Evolutionary conservation across 1,284 basidiomycete species (phyloP), one percentile per base, ranked within the genome.

Genomic region (Cryptococcus sp.): DNA sequence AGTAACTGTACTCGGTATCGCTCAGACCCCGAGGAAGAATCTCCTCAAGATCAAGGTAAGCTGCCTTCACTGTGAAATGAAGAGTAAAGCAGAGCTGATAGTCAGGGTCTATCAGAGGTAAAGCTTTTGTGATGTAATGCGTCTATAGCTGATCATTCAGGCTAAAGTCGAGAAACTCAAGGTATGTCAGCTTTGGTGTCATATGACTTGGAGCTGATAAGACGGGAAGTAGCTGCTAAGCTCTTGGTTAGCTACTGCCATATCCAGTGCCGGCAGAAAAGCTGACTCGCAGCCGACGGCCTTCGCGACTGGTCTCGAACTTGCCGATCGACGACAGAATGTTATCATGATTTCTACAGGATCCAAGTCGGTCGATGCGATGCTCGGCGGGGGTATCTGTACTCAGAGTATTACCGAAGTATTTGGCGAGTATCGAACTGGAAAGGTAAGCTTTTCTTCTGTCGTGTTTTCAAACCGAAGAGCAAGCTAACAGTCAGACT

Each of bases 131-230:
- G 22, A 5, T n/a, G n/a, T 10, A 2, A n/a, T 18, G 19, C 41
- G 11, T 22, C 4, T 19, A 39, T 5, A 43, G 41, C 41, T 43
- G 41, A 43, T 43, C n/a, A 14, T 14, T 10, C 32, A 78, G 69
- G 88, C 91, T 1, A 96, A 96, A 71, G 89, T 96, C 0, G 91
- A 96, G 67, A 96, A 96, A 72, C 88, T 96, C 64, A 94, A 94
- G 79, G 91, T 84, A 60, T 69, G 55, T 18, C 23, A 5, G 18
- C 10, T 23, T 22, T 21, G 1, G 9, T 14, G 7, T 31, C 45
- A 21, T 16, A 45, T 11, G 31, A 18, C 18, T 39, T 19, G 31
- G n/a, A 9, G 28, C 45, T 50, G n/a, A 50, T 22, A 36, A 46
- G 10, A 7, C 55, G 91, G 88, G 90, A 93, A 78, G 87, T 87